Base-by-base conservation (phyloP, 163 green algal genomes). In the Botryococcus braunii region DNA sequence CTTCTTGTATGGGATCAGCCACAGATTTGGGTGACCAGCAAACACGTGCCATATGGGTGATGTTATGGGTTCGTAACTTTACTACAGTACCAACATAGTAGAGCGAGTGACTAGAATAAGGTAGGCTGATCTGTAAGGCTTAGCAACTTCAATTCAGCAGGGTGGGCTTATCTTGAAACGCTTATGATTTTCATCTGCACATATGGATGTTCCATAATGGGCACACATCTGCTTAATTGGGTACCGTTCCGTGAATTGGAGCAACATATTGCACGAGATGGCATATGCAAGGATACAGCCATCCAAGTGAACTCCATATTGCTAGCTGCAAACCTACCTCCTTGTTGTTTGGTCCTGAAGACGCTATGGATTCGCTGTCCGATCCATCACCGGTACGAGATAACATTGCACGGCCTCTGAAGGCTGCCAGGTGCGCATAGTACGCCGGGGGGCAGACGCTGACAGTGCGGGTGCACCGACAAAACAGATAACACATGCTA, bases 391-490 rank as follows among this genome's bases (percentile, higher is more conserved):
- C 36, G 9, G 59, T 21, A 17, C 7, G 39, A 1, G 9, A 27
- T 31, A 57, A 0, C 40, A 46, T 48, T 8, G 56, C 40, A 17
- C 43, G 47, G 31, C 50, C 65, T 2, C 88, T 69, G 69, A 88
- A 83, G n/a, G 91, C 91, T 3, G 87, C 89, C 60, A 95, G 82
- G 80, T 97, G 87, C 0, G 90, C 90, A 64, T 97, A 96, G 79
- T 96, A 92, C 21, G 74, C 82, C 8, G 85, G 81, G 2, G 83
- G 78, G 39, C 72, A 74, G 3, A 90, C 48, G 9, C 74, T 85
- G 21, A 92, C 86, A 41, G 74, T 73, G 65, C 86, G 74, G 23
- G 79, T 87, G 77, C 82, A 88, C 55, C 86, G 77, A 66, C 79
- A 85, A 74, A 88, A 96, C 23, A 88, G 79, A 83, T 92, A 94